Conservation (phyloP, 179 eudicot species). For the Camellia oleifera region DNA sequence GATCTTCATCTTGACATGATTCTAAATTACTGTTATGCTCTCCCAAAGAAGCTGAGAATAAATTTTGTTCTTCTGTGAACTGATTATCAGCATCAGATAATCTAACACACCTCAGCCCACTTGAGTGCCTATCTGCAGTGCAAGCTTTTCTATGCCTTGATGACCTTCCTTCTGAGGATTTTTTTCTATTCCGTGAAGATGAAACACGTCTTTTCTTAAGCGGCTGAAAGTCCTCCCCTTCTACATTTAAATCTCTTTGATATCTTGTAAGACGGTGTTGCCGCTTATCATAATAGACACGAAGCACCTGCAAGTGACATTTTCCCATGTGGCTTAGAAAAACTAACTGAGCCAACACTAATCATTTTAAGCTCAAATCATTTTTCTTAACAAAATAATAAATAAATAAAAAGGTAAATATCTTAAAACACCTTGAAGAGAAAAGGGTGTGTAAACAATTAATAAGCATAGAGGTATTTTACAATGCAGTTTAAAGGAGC, state of each 20-base stretch:
- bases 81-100: constrained; percentile 17
- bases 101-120: constrained; percentile 6
- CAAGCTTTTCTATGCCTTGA: constrained; percentile 28
- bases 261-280: constrained; percentile 45
- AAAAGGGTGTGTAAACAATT: not conserved
- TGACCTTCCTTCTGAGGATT: constrained; percentile 34
- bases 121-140: constrained; percentile 31
- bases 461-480: not conserved
- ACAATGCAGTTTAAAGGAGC: not conserved
- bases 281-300: constrained; percentile 77
- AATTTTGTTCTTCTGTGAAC: constrained; percentile 21
- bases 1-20: constrained; percentile 29
- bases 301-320: constrained; percentile 72
- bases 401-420: not conserved
- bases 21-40: constrained; percentile 24
- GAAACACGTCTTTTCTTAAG: constrained; percentile 22
- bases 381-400: not conserved
- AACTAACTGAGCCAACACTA: not conserved
- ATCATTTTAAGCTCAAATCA: not conserved
- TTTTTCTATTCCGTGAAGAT: constrained; percentile 53
- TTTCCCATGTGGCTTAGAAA: constrained; percentile 12
- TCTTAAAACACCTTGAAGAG: not conserved
- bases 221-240: constrained; percentile 33
- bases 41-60: constrained; percentile 16
- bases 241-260: constrained; percentile 36